Conservation (phyloP, 2,329 filamentous ascomycete species). For the Penicillium sumatraense region DNA sequence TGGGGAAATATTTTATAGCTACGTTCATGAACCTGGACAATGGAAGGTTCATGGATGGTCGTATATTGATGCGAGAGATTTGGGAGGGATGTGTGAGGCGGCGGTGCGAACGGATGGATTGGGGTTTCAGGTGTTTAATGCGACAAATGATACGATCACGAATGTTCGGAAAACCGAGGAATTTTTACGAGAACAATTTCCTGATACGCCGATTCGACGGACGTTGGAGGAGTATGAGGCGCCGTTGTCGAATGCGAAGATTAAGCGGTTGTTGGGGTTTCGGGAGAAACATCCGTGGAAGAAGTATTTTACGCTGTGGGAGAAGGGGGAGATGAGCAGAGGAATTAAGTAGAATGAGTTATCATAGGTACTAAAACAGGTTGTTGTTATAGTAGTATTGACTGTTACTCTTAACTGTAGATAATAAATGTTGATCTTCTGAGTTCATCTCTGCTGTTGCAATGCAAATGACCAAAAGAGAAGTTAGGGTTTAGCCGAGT, state of each 20-base stretch:
- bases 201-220: constrained; percentile 56
- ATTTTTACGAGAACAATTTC: constrained; percentile 56
- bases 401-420: not conserved
- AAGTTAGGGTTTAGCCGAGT: constrained; percentile 3
- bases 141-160: constrained; percentile 65
- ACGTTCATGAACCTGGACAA: constrained; percentile 55
- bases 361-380: not conserved
- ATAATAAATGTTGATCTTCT: too few relatives aligned
- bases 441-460: too few relatives aligned
- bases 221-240: constrained; percentile 64
- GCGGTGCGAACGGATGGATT: constrained; percentile 57
- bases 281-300: constrained; percentile 56
- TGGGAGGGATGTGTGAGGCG: constrained; percentile 65
- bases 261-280: constrained; percentile 61
- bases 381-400: not conserved
- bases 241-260: constrained; percentile 65
- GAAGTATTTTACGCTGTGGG: constrained; percentile 23
- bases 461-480: too few relatives aligned
- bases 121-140: constrained; percentile 67
- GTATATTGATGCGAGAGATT: constrained; percentile 65
- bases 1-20: constrained; percentile 54
- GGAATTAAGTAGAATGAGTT: not conserved
- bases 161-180: constrained; percentile 53
- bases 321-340: constrained; percentile 9
- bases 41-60: constrained; percentile 66